Evolutionary conservation across 345 rosid species (phyloP).

Genomic region (Geranium rotundifolium): DNA sequence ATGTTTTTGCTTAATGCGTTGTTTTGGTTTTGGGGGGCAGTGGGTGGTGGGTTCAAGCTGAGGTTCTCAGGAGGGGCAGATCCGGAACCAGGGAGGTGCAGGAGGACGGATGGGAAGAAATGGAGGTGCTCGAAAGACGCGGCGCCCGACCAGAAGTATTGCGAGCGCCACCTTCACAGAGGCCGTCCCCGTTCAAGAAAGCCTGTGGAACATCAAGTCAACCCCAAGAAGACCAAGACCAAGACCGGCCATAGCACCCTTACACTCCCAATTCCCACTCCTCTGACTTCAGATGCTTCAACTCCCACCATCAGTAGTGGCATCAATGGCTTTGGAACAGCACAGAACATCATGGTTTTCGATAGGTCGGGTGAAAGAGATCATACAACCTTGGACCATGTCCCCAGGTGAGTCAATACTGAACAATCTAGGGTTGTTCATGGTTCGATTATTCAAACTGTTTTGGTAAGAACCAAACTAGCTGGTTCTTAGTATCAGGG

Average conservation of each 20-base stretch:
- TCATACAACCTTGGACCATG: too few relatives aligned
- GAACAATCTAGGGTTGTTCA: too few relatives aligned
- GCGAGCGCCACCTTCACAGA: slow-evolving; percentile 78
- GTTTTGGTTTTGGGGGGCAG: slow-evolving; percentile 13
- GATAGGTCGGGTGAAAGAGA: too few relatives aligned
- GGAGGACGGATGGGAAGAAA: slow-evolving; percentile 81
- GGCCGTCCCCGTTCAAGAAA: slow-evolving; percentile 99
- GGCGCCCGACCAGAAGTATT: slow-evolving; percentile 64
- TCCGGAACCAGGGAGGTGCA: slow-evolving; percentile 70
- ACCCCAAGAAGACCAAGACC: slow-evolving; percentile 13
- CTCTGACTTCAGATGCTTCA: not conserved
- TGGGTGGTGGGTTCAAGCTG: slow-evolving; percentile 21
- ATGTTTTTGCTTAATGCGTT: not conserved
- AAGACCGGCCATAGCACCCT: slow-evolving; percentile 17
- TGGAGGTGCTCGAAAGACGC: slow-evolving; percentile 85
- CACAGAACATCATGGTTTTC: too few relatives aligned
- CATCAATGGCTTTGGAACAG: too few relatives aligned
- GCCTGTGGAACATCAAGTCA: slow-evolving; percentile 64
- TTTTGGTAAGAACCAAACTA: too few relatives aligned
- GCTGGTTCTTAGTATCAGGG: too few relatives aligned
- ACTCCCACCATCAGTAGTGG: too few relatives aligned
- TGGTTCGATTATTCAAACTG: too few relatives aligned
- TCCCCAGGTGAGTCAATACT: too few relatives aligned
- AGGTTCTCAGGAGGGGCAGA: slow-evolving; percentile 34
- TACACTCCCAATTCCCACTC: slow-evolving; percentile 7